Base-by-base conservation (phyloP, 768 basidiomycete genomes). In the Kwoniella sp. region DNA sequence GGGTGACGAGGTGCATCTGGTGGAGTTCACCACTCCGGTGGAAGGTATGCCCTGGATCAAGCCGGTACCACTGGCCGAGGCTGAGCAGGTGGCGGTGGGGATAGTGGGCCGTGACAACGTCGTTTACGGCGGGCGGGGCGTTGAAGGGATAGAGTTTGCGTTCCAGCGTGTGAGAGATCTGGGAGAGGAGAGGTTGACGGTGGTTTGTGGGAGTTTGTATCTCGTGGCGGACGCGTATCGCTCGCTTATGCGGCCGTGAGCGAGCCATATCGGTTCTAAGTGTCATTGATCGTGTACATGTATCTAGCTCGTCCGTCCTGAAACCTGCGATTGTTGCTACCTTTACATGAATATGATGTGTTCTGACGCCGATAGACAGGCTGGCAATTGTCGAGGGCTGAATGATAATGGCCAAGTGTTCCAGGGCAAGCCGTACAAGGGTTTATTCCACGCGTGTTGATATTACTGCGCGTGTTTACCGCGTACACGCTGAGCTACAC, bases 1-100 rank as follows among this genome's bases (percentile, higher is more conserved):
- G 2, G 73, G 67, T 11, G 63, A 79, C 32, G 64, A 57, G 12
- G 68, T 76, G 20, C 53, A 56, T 19, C 23, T 53, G 6, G 62
- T 71, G n/a, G 54, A 60, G 31, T 78, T 65, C 56, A 58, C 50
- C 6, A 68, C 41, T 2, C 82, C 81, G 3, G 87, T 90, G 0
- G 87, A 84, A 3, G 88, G 85, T 2, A 98, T 99, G 95, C 89
- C 92, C 0, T 99, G 95, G 95, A 84, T 98, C 22, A 80, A 77
- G 31, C 76, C 84, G 3, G 84, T 85, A 0, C 69, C 81, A 6
- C 78, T 80, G 3, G 70, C 70, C 2, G 80, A 81, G 41, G 60
- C 92, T 10, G 64, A 74, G 19, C 69, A 64, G 20, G 76, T 71
- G 46, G 62, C 67, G 31, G 61, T 60, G 66, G 17, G 15, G 7